Percentiles rank a stretch among this genome's conserved stretches.
phyloP scores from a whole-genome alignment of 805 yeast genomes.

The Candida sphagnicola region DNA sequence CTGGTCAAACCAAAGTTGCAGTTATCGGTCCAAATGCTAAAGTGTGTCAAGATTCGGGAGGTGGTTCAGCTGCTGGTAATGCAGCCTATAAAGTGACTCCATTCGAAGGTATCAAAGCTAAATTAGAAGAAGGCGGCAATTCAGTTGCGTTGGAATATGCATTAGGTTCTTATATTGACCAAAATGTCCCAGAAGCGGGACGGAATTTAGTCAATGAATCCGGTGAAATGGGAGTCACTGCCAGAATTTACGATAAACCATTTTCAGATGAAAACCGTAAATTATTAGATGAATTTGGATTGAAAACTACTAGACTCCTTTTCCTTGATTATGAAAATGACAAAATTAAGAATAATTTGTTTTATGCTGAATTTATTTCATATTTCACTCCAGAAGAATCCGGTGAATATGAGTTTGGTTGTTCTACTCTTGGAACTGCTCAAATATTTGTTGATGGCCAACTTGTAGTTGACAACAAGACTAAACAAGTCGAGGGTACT shows the following conservation, averaged over 20 bases:
- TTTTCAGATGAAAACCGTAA: constrained; percentile 10
- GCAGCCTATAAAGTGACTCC: constrained; percentile 49
- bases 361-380: constrained; percentile 43
- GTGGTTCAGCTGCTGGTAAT: constrained; percentile 55
- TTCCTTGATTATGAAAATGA: constrained; percentile 19
- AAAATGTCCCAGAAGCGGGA: constrained; percentile 28
- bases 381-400: constrained; percentile 41
- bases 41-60: constrained; percentile 49
- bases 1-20: constrained; percentile 26
- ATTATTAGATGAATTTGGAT: constrained; percentile 16
- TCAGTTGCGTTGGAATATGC: constrained; percentile 21
- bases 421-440: constrained; percentile 52
- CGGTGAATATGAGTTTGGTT: constrained; percentile 50
- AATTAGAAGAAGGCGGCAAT: constrained; percentile 21
- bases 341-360: constrained; percentile 18
- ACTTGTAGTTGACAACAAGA: constrained; percentile 53
- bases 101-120: constrained; percentile 40
- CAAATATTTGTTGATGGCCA: constrained; percentile 48
- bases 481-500: constrained; percentile 45
- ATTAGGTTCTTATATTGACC: constrained; percentile 29
- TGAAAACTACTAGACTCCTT: constrained; percentile 13
- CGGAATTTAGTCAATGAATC: constrained; percentile 13
- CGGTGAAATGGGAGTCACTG: constrained; percentile 21
- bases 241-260: constrained; percentile 15
- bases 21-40: constrained; percentile 62